Evolutionary conservation across 2,329 filamentous ascomycete species (phyloP).

Genomic region (Didymella sp.): DNA sequence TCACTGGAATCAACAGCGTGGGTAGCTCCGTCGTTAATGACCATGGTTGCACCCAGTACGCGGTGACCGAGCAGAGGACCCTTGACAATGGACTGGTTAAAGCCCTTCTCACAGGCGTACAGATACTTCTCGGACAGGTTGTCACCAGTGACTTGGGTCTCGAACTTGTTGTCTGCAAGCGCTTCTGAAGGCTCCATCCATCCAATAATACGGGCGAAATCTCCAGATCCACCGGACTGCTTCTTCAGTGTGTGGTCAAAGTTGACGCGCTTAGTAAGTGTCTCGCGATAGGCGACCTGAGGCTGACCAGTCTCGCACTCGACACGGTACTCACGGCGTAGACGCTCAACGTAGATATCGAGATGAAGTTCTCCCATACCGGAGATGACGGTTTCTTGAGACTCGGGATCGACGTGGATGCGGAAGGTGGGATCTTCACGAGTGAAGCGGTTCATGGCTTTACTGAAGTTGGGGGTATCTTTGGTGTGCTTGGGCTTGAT

Average conservation of each 20-base stretch:
- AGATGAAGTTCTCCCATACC: constrained; percentile 98
- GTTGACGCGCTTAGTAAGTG: constrained; percentile 77
- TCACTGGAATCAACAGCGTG: constrained; percentile 98
- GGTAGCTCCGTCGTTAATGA: constrained; percentile 94
- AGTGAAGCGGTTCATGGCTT: constrained; percentile 98
- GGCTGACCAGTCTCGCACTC: constrained; percentile 96
- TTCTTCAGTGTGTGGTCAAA: constrained; percentile 96
- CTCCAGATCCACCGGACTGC: constrained; percentile 93
- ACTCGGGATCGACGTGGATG: constrained; percentile 89
- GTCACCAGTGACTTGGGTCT: constrained; percentile 86
- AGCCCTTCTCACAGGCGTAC: constrained; percentile 93
- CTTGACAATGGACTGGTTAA: constrained; percentile 80
- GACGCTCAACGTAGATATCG: constrained; percentile 96
- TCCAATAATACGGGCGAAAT: constrained; percentile 90
- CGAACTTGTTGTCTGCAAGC: constrained; percentile 79
- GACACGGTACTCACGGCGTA: constrained; percentile 94
- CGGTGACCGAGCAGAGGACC: constrained; percentile 92
- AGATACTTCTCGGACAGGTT: constrained; percentile 95
- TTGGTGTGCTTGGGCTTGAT: constrained; percentile 95
- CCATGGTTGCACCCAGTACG: constrained; percentile 88
- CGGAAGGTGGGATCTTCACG: constrained; percentile 98
- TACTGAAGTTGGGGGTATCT: constrained; percentile 93
- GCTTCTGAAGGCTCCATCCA: constrained; percentile 85
- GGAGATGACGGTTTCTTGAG: constrained; percentile 95
- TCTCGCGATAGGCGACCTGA: constrained; percentile 96